Evolutionary conservation across 306 rosid genomes (phyloP), one percentile per base, ranked within the genome.

Genomic region (Prunus armeniaca): DNA sequence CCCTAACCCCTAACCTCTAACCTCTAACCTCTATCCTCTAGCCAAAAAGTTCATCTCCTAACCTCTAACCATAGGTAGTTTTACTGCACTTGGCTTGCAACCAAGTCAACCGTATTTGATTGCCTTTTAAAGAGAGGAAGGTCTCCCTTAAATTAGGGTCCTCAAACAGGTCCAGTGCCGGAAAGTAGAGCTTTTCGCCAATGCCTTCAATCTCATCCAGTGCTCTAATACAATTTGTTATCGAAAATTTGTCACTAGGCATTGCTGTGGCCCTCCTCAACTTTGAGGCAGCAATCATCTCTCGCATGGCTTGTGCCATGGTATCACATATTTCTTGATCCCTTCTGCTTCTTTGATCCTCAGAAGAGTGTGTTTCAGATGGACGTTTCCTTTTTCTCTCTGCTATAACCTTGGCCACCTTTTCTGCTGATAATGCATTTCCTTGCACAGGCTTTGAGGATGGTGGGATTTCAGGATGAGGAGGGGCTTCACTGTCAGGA

Each of bases 131-230:
- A 25, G 92, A 91, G 67, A 91, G 72, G 84, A 93, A 93, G 20
- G 86, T 83, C 87, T 89, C 96, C 82, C 96, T 87, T 28, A 91
- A 83, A 77, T 71, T 82, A 58, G 93, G 90, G 60, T 84, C 78
- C 84, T 88, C 97, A 75, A 91, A 91, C 71, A 91, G 91, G 78
- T 91, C 97, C 77, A 91, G 63, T 13, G 92, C 93, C 19, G 92
- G 80, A 86, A 91, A 83, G 81, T 93, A 91, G 49, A 87, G 82
- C 15, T 47, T 66, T 71, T 88, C 78, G 72, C 91, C 91, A 65
- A 87, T 67, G 66, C 74, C 89, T 81, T 84, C 77, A 13, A 93
- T 88, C 87, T 88, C 93, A 74, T 93, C 97, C 81, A 93, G 76
- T 52, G 89, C 90, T 80, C 78, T 86, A 9, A 93, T 91, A 81